Evolutionary conservation across 1,284 basidiomycete species (phyloP).

Genomic region (Ceratobasidium sp.): DNA sequence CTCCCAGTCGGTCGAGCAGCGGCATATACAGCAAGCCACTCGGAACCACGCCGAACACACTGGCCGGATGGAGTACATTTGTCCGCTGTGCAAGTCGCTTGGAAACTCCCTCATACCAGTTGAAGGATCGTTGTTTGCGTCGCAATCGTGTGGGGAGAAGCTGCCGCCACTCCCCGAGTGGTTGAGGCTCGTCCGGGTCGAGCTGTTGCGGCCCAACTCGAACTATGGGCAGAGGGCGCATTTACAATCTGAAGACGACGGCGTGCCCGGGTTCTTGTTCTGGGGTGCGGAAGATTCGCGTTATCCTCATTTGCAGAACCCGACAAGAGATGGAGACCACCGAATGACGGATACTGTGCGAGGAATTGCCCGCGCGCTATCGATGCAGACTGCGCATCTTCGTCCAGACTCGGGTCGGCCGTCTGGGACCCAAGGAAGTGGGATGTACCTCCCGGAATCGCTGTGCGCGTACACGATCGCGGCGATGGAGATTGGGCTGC

Average conservation of each 20-base stretch:
- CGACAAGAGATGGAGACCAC: slow-evolving; percentile 65
- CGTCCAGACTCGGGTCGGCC: slow-evolving; percentile 80
- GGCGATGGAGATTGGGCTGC: slow-evolving; percentile 81
- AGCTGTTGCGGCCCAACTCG: slow-evolving; percentile 71
- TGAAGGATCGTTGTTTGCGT: slow-evolving; percentile 52
- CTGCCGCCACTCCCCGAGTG: slow-evolving; percentile 73
- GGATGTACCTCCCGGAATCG: slow-evolving; percentile 89
- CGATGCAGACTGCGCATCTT: slow-evolving; percentile 77
- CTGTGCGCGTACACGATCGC: slow-evolving; percentile 89
- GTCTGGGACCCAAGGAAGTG: slow-evolving; percentile 73
- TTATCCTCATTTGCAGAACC: slow-evolving; percentile 65
- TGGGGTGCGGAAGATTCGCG: slow-evolving; percentile 82
- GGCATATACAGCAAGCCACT: slow-evolving; percentile 90
- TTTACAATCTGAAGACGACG: slow-evolving; percentile 70
- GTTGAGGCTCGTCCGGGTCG: slow-evolving; percentile 82
- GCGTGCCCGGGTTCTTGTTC: slow-evolving; percentile 85
- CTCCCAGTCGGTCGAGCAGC: slow-evolving; percentile 84
- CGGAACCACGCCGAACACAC: slow-evolving; percentile 96
- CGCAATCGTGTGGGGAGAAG: slow-evolving; percentile 37
- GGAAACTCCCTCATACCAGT: slow-evolving; percentile 92
- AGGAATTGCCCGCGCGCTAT: slow-evolving; percentile 72
- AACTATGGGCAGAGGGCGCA: slow-evolving; percentile 66
- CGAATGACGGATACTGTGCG: slow-evolving; percentile 84
- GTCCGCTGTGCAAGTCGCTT: slow-evolving; percentile 97
- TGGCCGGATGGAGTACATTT: slow-evolving; percentile 93